Evolutionary conservation across 768 basidiomycete species (phyloP).

Genomic region (Trametes cingulata): DNA sequence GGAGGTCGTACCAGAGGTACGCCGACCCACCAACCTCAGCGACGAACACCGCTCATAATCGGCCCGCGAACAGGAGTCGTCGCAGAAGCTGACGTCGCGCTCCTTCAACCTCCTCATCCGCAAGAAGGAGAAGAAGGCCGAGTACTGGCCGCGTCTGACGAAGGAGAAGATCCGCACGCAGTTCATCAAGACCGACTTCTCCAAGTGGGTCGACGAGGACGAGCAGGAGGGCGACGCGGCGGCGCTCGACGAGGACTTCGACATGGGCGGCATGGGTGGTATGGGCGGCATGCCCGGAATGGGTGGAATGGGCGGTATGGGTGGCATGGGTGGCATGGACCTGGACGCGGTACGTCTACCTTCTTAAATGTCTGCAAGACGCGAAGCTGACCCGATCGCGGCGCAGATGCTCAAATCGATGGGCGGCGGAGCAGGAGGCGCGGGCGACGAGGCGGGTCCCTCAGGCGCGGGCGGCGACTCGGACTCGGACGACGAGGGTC

Average conservation of each 20-base stretch:
- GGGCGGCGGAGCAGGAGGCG: slow-evolving; percentile 29
- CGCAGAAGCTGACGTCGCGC: slow-evolving; percentile 64
- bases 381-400: background rate
- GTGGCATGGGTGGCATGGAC: slow-evolving; percentile 58
- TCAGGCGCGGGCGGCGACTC: slow-evolving; percentile 36
- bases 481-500: slow-evolving; percentile 62
- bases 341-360: slow-evolving; percentile 53
- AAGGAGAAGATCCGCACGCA: slow-evolving; percentile 81
- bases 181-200: slow-evolving; percentile 93
- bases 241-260: slow-evolving; percentile 46
- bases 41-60: background rate
- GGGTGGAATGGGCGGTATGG: slow-evolving; percentile 43
- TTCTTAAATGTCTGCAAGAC: background rate
- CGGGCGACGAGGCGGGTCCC: slow-evolving; percentile 20
- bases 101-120: slow-evolving; percentile 66
- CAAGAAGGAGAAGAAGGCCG: slow-evolving; percentile 74
- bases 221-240: slow-evolving; percentile 74
- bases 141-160: slow-evolving; percentile 92
- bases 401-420: slow-evolving; percentile 45
- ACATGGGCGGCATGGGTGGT: slow-evolving; percentile 34
- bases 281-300: slow-evolving; percentile 49
- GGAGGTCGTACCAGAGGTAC: slow-evolving; percentile 77
- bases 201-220: slow-evolving; percentile 96
- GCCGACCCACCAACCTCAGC: slow-evolving; percentile 18
- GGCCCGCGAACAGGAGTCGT: slow-evolving; percentile 47